Conservation (phyloP, 192 early-diverging fungal genomes). For the Coemansia guatemalensis region DNA sequence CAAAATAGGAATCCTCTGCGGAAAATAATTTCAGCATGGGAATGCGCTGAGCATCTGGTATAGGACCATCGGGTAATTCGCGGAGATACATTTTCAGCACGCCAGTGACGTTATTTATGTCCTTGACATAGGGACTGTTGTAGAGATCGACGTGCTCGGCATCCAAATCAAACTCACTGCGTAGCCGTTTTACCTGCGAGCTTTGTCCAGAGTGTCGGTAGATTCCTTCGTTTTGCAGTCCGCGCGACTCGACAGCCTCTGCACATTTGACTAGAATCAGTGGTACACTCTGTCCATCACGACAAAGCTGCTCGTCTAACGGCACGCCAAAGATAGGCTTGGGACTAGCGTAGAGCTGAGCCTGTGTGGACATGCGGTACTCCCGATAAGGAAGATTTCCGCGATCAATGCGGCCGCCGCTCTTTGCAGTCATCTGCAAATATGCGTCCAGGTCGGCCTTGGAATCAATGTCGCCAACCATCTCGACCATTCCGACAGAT, state of each 20-base stretch:
- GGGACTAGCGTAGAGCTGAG: conserved; percentile 67
- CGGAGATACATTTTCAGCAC: conserved; percentile 93
- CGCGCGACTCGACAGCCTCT: conserved; percentile 77
- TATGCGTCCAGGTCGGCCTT: conserved; percentile 57
- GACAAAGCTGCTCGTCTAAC: conserved; percentile 65
- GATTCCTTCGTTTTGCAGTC: conserved; percentile 75
- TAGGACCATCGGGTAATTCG: conserved; percentile 87
- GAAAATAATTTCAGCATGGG: conserved; percentile 27
- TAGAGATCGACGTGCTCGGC: conserved; percentile 66
- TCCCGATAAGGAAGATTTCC: conserved; percentile 39
- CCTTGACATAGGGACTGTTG: conserved; percentile 58
- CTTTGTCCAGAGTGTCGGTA: conserved; percentile 88
- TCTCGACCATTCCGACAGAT: conserved; percentile 41
- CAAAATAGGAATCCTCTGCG: conserved; percentile 2
- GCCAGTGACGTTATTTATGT: conserved; percentile 83
- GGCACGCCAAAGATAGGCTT: conserved; percentile 82
- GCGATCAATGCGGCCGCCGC: conserved; percentile 33
- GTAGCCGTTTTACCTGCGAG: conserved; percentile 71
- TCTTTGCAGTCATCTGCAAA: conserved; percentile 41
- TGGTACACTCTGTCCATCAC: conserved; percentile 75
- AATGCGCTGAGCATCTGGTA: conserved; percentile 57
- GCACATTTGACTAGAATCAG: conserved; percentile 77
- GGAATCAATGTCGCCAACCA: conserved; percentile 63
- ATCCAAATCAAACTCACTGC: conserved; percentile 73
- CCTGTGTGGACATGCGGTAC: conserved; percentile 46